Percentiles rank a stretch among this genome's conserved stretches.
Evolutionary conservation across 2,329 filamentous ascomycete genomes (phyloP).

Genomic region (Lasiodiplodia theobromae): DNA sequence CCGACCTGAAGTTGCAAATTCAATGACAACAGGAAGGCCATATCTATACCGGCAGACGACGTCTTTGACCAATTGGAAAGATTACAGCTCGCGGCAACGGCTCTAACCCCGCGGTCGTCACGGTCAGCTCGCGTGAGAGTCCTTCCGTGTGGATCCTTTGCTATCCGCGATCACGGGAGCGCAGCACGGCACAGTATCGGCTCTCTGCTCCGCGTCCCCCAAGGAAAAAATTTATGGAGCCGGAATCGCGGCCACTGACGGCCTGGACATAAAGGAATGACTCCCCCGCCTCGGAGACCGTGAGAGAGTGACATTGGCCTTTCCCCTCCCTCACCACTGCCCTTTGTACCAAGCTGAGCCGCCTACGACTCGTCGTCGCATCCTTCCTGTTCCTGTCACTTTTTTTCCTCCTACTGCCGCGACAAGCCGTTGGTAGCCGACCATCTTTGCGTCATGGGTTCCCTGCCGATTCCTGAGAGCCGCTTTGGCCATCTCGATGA

Average conservation of each 20-base stretch:
- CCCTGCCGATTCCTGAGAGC: slow-evolving; percentile 23
- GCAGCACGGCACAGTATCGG: slow-evolving; percentile 21
- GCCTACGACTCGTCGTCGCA: not conserved
- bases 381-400: slow-evolving; percentile 6
- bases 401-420: not conserved
- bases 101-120: not conserved
- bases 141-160: slow-evolving; percentile 22
- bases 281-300: not conserved
- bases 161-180: slow-evolving; percentile 15
- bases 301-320: not conserved
- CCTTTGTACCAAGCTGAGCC: slow-evolving; percentile 5
- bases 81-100: not conserved
- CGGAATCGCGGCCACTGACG: not conserved
- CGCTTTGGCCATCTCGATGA: slow-evolving; percentile 26
- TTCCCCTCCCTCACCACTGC: not conserved
- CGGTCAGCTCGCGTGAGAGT: slow-evolving; percentile 11
- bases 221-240: slow-evolving; percentile 17
- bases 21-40: not conserved
- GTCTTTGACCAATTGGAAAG: not conserved
- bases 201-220: not conserved
- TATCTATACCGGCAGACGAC: not conserved
- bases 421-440: slow-evolving; percentile 24
- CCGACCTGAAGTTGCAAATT: not conserved
- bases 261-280: slow-evolving; percentile 21
- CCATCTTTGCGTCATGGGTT: slow-evolving; percentile 26